Conservation (phyloP, 2,329 filamentous ascomycete genomes). For the Exophiala mesophila region DNA sequence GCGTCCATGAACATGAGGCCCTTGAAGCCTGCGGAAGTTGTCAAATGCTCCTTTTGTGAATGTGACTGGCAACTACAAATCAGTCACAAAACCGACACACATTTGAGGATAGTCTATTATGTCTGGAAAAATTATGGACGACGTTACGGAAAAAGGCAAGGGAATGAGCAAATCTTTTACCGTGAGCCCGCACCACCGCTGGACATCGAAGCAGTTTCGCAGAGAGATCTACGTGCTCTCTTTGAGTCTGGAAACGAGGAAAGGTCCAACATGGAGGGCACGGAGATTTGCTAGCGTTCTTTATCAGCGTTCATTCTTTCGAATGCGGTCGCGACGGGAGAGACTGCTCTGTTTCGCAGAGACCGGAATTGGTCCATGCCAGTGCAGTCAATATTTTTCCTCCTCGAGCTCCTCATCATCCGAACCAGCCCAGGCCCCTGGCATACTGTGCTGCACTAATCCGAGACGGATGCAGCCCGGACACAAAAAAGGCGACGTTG, state of each 20-base stretch:
- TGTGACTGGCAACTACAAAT: constrained; percentile 11
- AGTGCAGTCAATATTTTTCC: too few species aligned
- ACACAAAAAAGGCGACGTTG: too few species aligned
- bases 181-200: constrained; percentile 9
- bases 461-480: too few species aligned
- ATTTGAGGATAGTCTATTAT: constrained; percentile 13
- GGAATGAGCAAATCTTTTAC: constrained; percentile 17
- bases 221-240: constrained; percentile 13
- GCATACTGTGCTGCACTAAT: too few species aligned
- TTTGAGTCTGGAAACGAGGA: constrained; percentile 10
- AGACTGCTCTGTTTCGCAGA: too few species aligned
- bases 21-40: constrained; percentile 8
- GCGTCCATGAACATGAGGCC: too few species aligned
- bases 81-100: constrained; percentile 4
- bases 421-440: too few species aligned
- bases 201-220: constrained; percentile 9
- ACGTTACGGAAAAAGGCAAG: constrained; percentile 11
- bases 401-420: too few species aligned
- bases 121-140: constrained; percentile 19
- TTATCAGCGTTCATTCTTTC: too few species aligned
- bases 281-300: too few species aligned
- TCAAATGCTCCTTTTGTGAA: constrained; percentile 19
- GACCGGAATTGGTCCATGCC: too few species aligned
- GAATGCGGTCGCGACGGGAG: too few species aligned
- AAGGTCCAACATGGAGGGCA: neutral